Evolutionary conservation across 371 early-diverging fungal genomes (phyloP), one percentile per base, ranked within the genome.

Genomic region (Syncephalastrum racemosum): DNA sequence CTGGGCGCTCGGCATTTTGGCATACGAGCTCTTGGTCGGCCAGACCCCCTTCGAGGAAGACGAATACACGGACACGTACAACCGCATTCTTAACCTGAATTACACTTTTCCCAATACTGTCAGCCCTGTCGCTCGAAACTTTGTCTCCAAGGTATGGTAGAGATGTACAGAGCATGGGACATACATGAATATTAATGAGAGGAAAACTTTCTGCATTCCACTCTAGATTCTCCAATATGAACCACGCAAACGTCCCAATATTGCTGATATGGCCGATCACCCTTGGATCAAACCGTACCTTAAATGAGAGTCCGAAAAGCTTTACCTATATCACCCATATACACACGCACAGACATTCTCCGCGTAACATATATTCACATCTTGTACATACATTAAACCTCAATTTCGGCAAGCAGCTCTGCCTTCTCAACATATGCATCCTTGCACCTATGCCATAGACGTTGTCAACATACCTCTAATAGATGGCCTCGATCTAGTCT

Each of bases 1-100:
- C 39, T 99, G 99, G 99, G 88, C 95, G 18, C 64, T 99, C 22
- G 99, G 99, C 4, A 89, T 99, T 13, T 80, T 99, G 18, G 83
- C 86, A 54, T 99, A 93, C 73, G 99, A 99, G 77, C 89, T 99
- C 57, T 64, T 97, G 14, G 91, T 91, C 4, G 99, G 99, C 6
- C 75, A 73, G 1, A 94, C 99, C 0, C 99, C 99, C 2, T 99
- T 99, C 79, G 96, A 95, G 63, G 91, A 87, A n/a, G 56, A 62
- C 2, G 76, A 76, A 23, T 81, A 84, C 52, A 76, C 70, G 53
- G 90, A 85, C 31, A 96, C 94, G 0, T 95, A 94, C 63, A 74
- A 77, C 25, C 78, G 85, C 24, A 97, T 99, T 53, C 82, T 85
- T 25, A 79, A 79, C 43, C 89, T 92, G 12, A 91, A 96, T 44